These are phyloP conservation scores for Juglanconis oblonga DNA, from an alignment of 2,329 filamentous ascomycete species.

Conservation along the genomic window DNA sequence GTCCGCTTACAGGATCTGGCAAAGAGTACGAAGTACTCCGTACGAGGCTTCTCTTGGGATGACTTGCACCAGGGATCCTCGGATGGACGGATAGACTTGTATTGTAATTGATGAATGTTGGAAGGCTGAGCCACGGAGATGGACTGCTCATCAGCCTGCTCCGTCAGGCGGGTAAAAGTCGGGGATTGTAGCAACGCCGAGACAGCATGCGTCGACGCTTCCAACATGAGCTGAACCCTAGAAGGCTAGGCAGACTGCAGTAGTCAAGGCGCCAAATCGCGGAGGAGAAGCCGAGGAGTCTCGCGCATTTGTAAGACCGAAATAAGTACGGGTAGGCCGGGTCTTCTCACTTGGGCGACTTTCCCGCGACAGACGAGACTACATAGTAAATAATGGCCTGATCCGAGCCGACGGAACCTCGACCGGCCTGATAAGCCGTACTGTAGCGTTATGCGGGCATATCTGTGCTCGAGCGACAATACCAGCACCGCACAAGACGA, in stretches of 20 bases:
- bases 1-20: neutral
- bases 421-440: slow-evolving; percentile 9
- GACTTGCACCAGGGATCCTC: neutral
- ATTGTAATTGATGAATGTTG: neutral
- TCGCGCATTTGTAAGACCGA: no score
- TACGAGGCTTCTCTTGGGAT: neutral
- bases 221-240: no score
- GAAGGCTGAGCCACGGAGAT: no score
- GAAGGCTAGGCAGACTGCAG: no score
- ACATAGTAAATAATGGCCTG: neutral
- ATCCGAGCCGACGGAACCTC: neutral
- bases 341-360: no score
- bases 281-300: no score
- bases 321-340: no score
- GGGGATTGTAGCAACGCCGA: neutral
- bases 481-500: neutral
- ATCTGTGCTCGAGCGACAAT: slow-evolving; percentile 12
- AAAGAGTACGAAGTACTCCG: neutral
- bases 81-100: neutral
- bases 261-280: no score
- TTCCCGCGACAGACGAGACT: neutral
- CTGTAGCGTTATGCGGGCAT: slow-evolving; percentile 12
- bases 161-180: no score
- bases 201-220: no score
- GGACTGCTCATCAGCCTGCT: no score